Evolutionary conservation across 2,329 filamentous ascomycete species (phyloP).

Genomic region (Drechslerella dactyloides): DNA sequence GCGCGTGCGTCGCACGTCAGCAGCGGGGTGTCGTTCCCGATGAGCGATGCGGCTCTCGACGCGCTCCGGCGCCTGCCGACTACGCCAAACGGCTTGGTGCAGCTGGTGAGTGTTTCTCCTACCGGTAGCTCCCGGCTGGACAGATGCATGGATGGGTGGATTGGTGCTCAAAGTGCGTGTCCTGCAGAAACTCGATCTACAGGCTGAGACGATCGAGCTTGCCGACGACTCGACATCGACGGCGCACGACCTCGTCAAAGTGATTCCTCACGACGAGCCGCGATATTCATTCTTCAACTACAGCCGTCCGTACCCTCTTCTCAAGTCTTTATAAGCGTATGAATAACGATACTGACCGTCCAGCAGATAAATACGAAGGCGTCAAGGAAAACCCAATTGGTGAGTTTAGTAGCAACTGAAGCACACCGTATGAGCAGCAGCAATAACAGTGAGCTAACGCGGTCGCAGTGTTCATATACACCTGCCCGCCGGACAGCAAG

Average conservation of each 20-base stretch:
- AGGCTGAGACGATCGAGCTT: conserved; percentile 73
- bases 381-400: conserved; percentile 64
- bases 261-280: conserved; percentile 72
- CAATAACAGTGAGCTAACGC: conserved; percentile 15
- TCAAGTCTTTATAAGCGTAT: conserved; percentile 1
- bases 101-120: conserved; percentile 65
- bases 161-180: not conserved
- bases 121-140: not conserved
- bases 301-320: conserved; percentile 54
- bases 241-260: conserved; percentile 65
- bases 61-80: conserved; percentile 69
- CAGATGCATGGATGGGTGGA: not conserved
- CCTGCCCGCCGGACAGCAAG: conserved; percentile 73
- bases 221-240: conserved; percentile 63
- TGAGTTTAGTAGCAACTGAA: conserved; percentile 19
- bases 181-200: conserved; percentile 74
- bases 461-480: conserved; percentile 74
- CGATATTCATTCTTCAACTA: conserved; percentile 80
- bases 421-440: too few species aligned
- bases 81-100: conserved; percentile 65
- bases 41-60: conserved; percentile 69
- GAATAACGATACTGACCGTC: conserved; percentile 6
- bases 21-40: conserved; percentile 64
- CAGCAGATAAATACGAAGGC: conserved; percentile 64
- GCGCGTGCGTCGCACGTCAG: conserved; percentile 64